phyloP scores from a whole-genome alignment of 441 rosid species.

The Gossypium schwendimanii region DNA sequence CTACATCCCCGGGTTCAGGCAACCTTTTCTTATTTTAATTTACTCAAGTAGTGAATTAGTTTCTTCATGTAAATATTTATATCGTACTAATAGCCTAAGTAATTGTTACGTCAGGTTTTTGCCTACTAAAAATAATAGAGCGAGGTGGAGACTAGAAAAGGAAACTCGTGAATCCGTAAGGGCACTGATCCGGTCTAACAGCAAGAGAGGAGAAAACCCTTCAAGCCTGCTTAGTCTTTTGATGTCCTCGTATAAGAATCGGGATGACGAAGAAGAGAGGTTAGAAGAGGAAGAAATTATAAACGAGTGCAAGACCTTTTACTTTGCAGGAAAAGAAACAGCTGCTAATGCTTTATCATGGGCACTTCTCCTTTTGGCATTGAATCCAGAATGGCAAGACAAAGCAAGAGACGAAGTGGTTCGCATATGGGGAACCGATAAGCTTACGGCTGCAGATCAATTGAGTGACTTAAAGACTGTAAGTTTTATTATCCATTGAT shows the following conservation, averaged over 20 bases:
- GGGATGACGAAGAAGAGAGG: constrained; percentile 44
- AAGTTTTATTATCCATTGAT: neutral
- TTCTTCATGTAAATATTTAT: neutral
- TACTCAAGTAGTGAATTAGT: neutral
- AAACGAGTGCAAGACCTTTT: constrained; percentile 80
- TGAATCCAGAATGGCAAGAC: neutral
- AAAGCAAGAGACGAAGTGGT: constrained; percentile 21
- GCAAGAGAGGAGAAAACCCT: neutral
- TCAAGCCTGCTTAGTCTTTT: constrained; percentile 37
- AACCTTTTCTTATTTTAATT: neutral
- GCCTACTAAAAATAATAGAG: constrained; percentile 63
- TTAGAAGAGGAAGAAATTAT: constrained; percentile 53
- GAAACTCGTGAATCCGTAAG: constrained; percentile 47
- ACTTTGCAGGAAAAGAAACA: constrained; percentile 81
- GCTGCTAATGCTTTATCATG: constrained; percentile 57
- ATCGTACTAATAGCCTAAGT: neutral
- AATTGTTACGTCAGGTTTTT: constrained; percentile 37
- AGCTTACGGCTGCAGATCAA: neutral
- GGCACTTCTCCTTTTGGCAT: no score
- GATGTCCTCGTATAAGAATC: constrained; percentile 35
- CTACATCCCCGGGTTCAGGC: neutral
- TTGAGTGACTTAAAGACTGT: constrained; percentile 26
- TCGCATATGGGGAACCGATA: constrained; percentile 8
- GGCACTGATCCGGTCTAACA: constrained; percentile 33
- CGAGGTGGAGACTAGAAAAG: constrained; percentile 51